These are phyloP conservation scores for Fomitopsis pulvina DNA, from an alignment of 768 basidiomycete genomes.

Conservation along the genomic window DNA sequence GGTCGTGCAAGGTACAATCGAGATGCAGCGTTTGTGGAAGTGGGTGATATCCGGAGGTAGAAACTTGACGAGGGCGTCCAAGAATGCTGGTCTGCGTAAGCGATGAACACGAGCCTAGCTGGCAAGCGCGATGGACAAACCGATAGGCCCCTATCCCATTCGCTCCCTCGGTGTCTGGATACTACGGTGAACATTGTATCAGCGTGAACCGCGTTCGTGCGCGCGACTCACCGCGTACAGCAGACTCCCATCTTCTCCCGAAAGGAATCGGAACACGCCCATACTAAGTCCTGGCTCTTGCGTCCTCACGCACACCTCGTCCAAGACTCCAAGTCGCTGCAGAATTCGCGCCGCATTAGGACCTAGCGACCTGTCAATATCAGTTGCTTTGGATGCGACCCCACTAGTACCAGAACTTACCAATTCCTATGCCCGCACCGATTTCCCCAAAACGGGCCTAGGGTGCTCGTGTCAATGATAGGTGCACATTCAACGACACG, in stretches of 20 bases:
- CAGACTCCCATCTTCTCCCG: conserved; percentile 35
- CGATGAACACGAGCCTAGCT: not conserved
- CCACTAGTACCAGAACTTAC: conserved; percentile 19
- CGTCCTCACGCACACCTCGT: conserved; percentile 32
- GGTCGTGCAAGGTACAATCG: conserved; percentile 10
- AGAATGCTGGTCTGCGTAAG: conserved; percentile 36
- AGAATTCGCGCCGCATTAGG: conserved; percentile 44
- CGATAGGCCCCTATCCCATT: conserved; percentile 40
- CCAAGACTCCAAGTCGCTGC: conserved; percentile 36
- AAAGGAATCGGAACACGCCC: conserved; percentile 33
- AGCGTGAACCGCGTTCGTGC: not conserved
- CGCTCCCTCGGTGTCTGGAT: conserved; percentile 27
- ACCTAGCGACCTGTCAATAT: conserved; percentile 23
- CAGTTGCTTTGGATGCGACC: not conserved
- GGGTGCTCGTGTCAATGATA: not conserved
- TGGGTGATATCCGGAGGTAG: conserved; percentile 36
- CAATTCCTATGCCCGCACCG: conserved; percentile 49
- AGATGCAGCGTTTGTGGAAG: conserved; percentile 43
- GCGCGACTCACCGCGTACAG: conserved; percentile 36
- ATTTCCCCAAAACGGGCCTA: conserved; percentile 44
- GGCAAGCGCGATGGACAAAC: conserved; percentile 16
- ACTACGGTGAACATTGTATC: conserved; percentile 17
- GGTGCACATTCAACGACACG: not conserved
- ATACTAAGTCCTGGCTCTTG: conserved; percentile 26
- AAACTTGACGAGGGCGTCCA: conserved; percentile 39